Evolutionary conservation across 2,329 filamentous ascomycete species (phyloP).

Genomic region (Fusarium praegraminearum): DNA sequence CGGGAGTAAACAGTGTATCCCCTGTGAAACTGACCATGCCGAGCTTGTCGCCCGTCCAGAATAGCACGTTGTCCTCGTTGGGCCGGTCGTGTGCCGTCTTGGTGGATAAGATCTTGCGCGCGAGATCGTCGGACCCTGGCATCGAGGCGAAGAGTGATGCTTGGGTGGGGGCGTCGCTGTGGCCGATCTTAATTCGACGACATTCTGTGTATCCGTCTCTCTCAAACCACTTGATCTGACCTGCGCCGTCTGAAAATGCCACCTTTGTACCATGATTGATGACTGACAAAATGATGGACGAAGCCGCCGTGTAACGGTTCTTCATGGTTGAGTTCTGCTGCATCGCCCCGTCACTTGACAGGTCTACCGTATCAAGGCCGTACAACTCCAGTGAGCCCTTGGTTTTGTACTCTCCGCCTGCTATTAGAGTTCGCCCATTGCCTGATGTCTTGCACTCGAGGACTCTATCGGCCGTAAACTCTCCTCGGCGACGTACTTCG

Average conservation of each 20-base stretch:
- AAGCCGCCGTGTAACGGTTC: conserved; percentile 86
- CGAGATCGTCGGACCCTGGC: conserved; percentile 75
- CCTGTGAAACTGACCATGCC: conserved; percentile 76
- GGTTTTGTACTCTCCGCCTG: conserved; percentile 90
- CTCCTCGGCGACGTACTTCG: conserved; percentile 67
- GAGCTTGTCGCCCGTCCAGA: conserved; percentile 90
- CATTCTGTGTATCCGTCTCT: conserved; percentile 78
- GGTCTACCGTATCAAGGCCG: conserved; percentile 60
- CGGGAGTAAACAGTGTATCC: conserved; percentile 60
- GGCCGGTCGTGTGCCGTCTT: conserved; percentile 53
- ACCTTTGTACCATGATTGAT: conserved; percentile 84
- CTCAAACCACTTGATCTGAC: conserved; percentile 91
- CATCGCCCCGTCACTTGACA: conserved; percentile 45
- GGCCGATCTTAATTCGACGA: conserved; percentile 66
- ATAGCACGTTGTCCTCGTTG: conserved; percentile 76
- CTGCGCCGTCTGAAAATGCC: conserved; percentile 85
- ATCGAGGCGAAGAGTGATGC: conserved; percentile 64
- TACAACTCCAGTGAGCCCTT: conserved; percentile 94
- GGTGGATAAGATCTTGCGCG: conserved; percentile 81
- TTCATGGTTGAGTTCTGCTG: conserved; percentile 67
- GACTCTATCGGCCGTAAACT: conserved; percentile 67
- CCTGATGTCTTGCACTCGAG: conserved; percentile 63
- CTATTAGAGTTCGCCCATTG: conserved; percentile 76
- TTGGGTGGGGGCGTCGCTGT: conserved; percentile 61
- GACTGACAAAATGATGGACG: conserved; percentile 84